These are phyloP conservation scores for Monilinia fructicola DNA, from an alignment of 2,329 filamentous ascomycete genomes.

Conservation along the genomic window DNA sequence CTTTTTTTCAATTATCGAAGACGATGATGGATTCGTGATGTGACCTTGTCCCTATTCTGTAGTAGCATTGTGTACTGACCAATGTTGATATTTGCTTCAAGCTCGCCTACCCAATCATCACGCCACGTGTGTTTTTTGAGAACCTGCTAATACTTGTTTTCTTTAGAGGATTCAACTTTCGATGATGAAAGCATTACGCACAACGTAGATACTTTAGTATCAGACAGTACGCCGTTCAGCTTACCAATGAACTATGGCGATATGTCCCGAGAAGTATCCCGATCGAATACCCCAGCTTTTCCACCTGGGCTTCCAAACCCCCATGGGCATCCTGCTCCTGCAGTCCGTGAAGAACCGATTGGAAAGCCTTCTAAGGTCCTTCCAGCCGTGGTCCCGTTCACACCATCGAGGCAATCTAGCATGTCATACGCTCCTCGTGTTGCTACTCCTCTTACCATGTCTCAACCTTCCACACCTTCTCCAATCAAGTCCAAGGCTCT, in stretches of 20 bases:
- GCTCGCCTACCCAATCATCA: conserved; percentile 18
- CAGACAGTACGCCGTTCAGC: conserved; percentile 47
- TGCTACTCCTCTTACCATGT: conserved; percentile 37
- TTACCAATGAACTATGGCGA: conserved; percentile 26
- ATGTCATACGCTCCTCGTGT: conserved; percentile 32
- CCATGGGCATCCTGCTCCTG: conserved; percentile 44
- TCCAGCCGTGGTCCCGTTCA: conserved; percentile 38
- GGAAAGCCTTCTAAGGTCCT: conserved; percentile 35
- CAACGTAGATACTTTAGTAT: conserved; percentile 64
- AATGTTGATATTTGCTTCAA: conserved; percentile 45
- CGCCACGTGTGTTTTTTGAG: not conserved
- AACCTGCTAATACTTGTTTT: conserved; percentile 32
- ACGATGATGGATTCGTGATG: conserved; percentile 62
- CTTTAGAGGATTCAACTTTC: conserved; percentile 57
- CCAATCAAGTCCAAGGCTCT: conserved; percentile 13
- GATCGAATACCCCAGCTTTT: conserved; percentile 44
- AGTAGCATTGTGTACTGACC: conserved; percentile 28
- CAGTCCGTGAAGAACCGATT: conserved; percentile 31
- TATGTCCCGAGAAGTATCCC: conserved; percentile 29
- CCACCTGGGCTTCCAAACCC: conserved; percentile 48
- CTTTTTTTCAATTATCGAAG: conserved; percentile 46
- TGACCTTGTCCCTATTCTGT: conserved; percentile 41
- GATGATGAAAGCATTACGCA: conserved; percentile 59
- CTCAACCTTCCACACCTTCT: conserved; percentile 33
- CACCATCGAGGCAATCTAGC: conserved; percentile 32